Conservation (phyloP, 331 rosid species). For the Phaseolus coccineus region DNA sequence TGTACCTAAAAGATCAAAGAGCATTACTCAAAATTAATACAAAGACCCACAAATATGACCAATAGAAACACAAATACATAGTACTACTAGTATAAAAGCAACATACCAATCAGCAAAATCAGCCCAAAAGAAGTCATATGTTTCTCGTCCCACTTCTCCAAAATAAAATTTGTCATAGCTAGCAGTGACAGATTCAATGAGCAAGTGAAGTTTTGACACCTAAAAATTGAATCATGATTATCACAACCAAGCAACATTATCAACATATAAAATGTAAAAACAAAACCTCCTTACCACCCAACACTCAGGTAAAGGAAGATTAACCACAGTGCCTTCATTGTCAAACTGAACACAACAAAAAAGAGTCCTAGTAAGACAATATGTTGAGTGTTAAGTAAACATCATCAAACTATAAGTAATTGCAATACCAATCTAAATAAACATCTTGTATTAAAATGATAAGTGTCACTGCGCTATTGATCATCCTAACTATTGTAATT, state of each 20-base stretch:
- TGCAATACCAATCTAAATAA: constrained; percentile 15
- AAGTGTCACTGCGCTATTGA: not conserved
- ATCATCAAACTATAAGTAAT: constrained; percentile 24
- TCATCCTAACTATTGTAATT: not conserved
- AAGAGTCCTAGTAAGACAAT: constrained; percentile 32
- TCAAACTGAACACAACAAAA: constrained; percentile 65
- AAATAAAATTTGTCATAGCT: constrained; percentile 92
- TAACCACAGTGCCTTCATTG: constrained; percentile 60
- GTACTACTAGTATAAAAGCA: constrained; percentile 17
- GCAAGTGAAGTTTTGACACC: constrained; percentile 93
- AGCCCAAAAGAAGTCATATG: constrained; percentile 93
- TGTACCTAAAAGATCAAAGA: constrained; percentile 65
- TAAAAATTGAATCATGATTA: constrained; percentile 48
- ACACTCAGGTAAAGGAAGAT: constrained; percentile 86
- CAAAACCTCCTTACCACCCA: constrained; percentile 83
- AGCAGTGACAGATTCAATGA: constrained; percentile 71
- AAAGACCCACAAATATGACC: constrained; percentile 26
- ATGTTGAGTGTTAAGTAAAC: constrained; percentile 15
- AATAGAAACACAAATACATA: not conserved
- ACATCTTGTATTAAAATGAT: constrained; percentile 3
- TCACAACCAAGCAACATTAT: constrained; percentile 23
- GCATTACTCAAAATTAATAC: constrained; percentile 30
- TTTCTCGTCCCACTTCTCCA: constrained; percentile 94
- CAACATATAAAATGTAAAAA: constrained; percentile 22
- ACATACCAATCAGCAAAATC: constrained; percentile 97